phyloP scores from a whole-genome alignment of 129 eudicot genomes.

The Kitagawia praeruptora region DNA sequence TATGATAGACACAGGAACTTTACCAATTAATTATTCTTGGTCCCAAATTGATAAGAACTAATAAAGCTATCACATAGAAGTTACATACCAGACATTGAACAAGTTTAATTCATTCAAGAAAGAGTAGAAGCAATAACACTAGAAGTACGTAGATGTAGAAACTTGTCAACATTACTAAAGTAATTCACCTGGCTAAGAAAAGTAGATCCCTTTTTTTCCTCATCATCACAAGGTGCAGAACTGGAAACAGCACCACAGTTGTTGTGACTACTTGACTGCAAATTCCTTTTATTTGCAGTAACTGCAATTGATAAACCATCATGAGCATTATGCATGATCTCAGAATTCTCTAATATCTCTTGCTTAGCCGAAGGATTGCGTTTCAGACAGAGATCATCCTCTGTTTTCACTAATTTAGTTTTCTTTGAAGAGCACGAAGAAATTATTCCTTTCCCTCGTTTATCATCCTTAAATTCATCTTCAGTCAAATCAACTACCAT shows the following conservation, averaged over 20 bases:
- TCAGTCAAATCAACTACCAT: constrained; percentile 29
- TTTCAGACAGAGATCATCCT: constrained; percentile 19
- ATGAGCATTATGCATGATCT: constrained; percentile 19
- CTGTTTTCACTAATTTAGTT: constrained; percentile 33
- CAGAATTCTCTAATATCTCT: constrained; percentile 16
- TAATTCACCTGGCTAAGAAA: constrained; percentile 67
- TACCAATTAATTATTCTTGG: background rate
- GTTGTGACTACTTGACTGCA: constrained; percentile 19
- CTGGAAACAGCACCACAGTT: constrained; percentile 22
- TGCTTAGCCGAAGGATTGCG: constrained; percentile 4
- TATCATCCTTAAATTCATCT: constrained; percentile 19
- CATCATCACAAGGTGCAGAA: constrained; percentile 29
- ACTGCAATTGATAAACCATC: constrained; percentile 22
- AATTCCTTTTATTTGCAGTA: constrained; percentile 17
- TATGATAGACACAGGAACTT: background rate
- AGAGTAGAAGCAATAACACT: background rate
- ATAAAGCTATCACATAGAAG: background rate
- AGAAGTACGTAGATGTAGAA: background rate
- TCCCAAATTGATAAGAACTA: background rate
- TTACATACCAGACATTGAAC: background rate
- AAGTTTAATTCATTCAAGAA: background rate
- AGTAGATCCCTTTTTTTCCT: constrained; percentile 54
- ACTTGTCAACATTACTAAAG: constrained; percentile 4
- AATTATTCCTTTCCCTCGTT: constrained; percentile 24
- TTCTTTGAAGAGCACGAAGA: constrained; percentile 48